Conservation (phyloP, 2,329 filamentous ascomycete species). For the Trichophyton verrucosum region DNA sequence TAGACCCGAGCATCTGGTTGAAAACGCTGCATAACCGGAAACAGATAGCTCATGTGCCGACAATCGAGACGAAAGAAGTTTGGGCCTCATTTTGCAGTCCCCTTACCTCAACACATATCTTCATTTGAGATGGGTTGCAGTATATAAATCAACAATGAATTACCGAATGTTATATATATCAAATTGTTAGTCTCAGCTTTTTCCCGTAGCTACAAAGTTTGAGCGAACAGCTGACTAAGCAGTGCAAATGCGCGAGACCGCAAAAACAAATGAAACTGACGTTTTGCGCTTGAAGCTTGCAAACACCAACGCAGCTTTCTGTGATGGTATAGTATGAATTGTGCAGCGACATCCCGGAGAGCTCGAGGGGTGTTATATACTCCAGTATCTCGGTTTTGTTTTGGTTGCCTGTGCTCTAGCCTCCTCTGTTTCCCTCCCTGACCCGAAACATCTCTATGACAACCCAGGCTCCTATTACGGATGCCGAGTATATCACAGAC, state of each 20-base stretch:
- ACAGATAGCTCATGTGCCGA: no score
- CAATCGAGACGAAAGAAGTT: no score
- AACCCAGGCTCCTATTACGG: conserved; percentile 34
- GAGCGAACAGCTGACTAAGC: neutral
- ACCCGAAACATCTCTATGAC: conserved; percentile 29
- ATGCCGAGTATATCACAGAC: conserved; percentile 37
- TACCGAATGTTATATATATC: neutral
- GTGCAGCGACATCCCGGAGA: neutral
- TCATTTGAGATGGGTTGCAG: no score
- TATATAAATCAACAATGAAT: neutral
- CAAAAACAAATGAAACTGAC: neutral
- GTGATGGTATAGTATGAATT: neutral
- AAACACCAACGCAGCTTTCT: neutral
- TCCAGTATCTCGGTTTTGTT: neutral
- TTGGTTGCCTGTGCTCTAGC: neutral
- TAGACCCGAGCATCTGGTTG: neutral
- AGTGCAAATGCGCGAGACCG: neutral
- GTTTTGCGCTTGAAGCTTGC: neutral
- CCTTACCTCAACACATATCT: no score
- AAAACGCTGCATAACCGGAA: neutral
- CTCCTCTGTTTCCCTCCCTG: neutral
- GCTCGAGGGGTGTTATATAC: neutral
- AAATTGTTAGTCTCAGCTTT: neutral
- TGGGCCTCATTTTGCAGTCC: no score
- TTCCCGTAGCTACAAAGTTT: neutral